phyloP scores from a whole-genome alignment of 2,329 filamentous ascomycete species.

The Aureobasidium sp. region DNA sequence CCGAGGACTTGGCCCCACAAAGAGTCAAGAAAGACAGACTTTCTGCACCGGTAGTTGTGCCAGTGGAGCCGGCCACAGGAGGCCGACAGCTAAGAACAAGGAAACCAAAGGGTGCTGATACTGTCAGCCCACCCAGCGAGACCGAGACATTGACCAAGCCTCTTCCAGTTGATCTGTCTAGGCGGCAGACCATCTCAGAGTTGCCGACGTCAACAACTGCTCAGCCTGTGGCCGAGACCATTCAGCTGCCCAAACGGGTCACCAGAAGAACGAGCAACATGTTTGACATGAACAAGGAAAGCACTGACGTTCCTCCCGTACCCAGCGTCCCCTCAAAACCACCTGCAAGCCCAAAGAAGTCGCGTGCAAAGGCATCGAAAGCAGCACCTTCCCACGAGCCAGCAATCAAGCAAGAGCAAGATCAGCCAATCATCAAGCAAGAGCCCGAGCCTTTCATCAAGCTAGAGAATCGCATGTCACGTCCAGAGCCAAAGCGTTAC shows the following conservation, averaged over 20 bases:
- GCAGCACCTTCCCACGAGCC: not conserved
- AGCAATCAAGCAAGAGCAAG: not conserved
- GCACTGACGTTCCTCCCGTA: constrained; percentile 18
- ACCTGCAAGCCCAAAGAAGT: not conserved
- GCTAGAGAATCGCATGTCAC: not conserved
- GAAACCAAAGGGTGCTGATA: constrained; percentile 48
- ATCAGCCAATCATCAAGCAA: not conserved
- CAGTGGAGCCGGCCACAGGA: constrained; percentile 46
- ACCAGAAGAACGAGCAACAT: constrained; percentile 13
- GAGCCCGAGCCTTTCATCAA: not conserved
- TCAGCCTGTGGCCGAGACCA: not conserved
- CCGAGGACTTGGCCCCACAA: constrained; percentile 64
- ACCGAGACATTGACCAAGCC: not conserved
- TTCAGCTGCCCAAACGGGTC: not conserved
- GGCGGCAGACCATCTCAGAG: constrained; percentile 19
- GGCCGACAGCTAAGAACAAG: constrained; percentile 69
- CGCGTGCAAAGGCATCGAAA: not conserved
- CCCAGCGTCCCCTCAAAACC: constrained; percentile 13
- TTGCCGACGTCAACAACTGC: not conserved
- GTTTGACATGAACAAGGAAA: not conserved
- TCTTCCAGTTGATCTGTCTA: not conserved
- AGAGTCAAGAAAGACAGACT: constrained; percentile 58
- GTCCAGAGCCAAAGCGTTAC: not conserved
- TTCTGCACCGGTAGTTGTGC: constrained; percentile 35
- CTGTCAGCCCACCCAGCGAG: constrained; percentile 25